Percentiles rank a stretch among this genome's conserved stretches.
Conservation (phyloP, 768 basidiomycete species). For the Udeniomyces megalosporus region DNA sequence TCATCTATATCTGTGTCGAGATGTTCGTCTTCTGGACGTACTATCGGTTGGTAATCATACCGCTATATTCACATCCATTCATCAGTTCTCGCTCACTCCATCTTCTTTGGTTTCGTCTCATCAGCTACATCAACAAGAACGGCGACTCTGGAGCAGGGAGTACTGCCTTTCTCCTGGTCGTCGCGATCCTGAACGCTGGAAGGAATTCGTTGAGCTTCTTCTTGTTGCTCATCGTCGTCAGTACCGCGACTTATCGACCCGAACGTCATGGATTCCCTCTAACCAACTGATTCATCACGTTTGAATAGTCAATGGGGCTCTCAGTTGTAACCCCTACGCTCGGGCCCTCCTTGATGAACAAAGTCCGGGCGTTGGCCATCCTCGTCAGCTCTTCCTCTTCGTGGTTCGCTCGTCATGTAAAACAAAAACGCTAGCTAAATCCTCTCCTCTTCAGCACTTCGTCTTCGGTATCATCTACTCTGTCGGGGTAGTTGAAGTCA, state of each 20-base stretch:
- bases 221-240: slow-evolving; percentile 64
- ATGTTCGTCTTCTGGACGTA: slow-evolving; percentile 89
- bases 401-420: not conserved
- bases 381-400: slow-evolving; percentile 41
- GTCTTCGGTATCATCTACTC: slow-evolving; percentile 55
- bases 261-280: not conserved
- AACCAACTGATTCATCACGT: not conserved
- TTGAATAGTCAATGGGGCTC: slow-evolving; percentile 50
- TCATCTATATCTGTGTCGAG: slow-evolving; percentile 74
- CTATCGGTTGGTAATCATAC: slow-evolving; percentile 39
- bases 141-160: slow-evolving; percentile 26
- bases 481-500: slow-evolving; percentile 82
- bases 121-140: slow-evolving; percentile 51
- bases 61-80: not conserved
- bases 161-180: slow-evolving; percentile 83
- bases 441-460: not conserved
- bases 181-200: slow-evolving; percentile 87
- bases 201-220: slow-evolving; percentile 87
- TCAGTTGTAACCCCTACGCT: slow-evolving; percentile 81
- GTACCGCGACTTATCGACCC: not conserved
- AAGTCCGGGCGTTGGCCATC: slow-evolving; percentile 60
- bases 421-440: not conserved
- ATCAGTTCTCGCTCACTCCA: not conserved
- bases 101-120: not conserved
- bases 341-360: slow-evolving; percentile 58